Base-by-base conservation (phyloP, 1,139 yeast species). In the Kodamaea anthophila region DNA sequence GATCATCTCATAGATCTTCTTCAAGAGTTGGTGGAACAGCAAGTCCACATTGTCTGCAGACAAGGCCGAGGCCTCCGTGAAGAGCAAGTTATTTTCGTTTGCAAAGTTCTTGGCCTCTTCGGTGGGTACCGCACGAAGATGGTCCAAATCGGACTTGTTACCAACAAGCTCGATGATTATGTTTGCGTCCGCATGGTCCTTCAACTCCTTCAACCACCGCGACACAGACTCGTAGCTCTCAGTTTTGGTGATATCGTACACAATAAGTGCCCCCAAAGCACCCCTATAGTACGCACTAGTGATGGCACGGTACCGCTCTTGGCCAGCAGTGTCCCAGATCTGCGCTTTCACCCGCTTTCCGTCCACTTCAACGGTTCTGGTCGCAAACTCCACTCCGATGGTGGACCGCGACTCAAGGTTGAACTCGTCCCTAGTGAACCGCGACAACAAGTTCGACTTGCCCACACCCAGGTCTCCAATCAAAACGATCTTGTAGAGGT, bases 291-390 rank as follows among this genome's bases (percentile, higher is more conserved):
- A 91, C 9, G 97, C 98, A 38, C 94, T 80, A 23, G 98, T 93
- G 52, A 91, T 91, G 31, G 98, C 97, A 49, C 98, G 77, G 65
- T 91, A 91, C 54, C 98, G 77, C 60, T 91, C 98, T 65, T 91
- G 98, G 37, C 98, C 98, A 2, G 98, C 98, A 16, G 98, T 91
- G 58, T 91, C 98, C 98, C 98, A 91, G 51, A 91, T 87, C 59
- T 93, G 98, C 6, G 97, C 96, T 60, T 91, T 91, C 51, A 93
- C 87, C 52, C 94, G 73, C 60, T 88, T 91, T 37, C 94, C 94
- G 48, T 91, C 97, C 34, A 91, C 88, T 48, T 84, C 94, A 34
- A 91, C 77, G 3, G 97, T 88, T 56, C 96, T 74, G 22, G 97
- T 93, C 27, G 97, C 97, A 66, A 91, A 93, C 58, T 93, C 98